Evolutionary conservation across 164 flowering plant genomes (phyloP).

Genomic region (Tetracentron sinense): DNA sequence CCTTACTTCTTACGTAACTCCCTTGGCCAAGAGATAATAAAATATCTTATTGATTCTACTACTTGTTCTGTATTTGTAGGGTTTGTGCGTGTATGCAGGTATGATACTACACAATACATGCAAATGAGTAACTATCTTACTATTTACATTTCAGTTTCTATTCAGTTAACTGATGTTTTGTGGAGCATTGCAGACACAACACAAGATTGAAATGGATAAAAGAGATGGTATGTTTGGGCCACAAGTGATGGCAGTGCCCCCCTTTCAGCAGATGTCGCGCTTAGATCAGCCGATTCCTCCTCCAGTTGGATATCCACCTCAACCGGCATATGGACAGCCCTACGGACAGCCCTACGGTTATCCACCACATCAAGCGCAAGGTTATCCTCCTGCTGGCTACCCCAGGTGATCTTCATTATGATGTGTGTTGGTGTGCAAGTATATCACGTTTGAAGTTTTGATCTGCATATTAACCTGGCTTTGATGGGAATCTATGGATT

Average conservation of each 20-base stretch:
- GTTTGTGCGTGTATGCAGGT: slow-evolving; percentile 79
- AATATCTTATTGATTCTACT: not conserved
- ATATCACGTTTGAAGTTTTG: not conserved
- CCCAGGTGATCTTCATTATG: slow-evolving; percentile 13
- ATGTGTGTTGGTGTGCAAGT: not conserved
- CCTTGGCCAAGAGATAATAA: slow-evolving; percentile 15
- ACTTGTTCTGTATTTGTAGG: slow-evolving; percentile 29
- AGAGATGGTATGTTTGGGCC: slow-evolving; percentile 52
- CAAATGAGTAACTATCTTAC: not conserved
- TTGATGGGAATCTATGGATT: too few relatives aligned
- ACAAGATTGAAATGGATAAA: slow-evolving; percentile 67
- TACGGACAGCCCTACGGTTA: slow-evolving; percentile 42
- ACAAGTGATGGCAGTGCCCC: slow-evolving; percentile 49
- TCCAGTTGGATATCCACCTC: slow-evolving; percentile 38
- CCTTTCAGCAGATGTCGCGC: slow-evolving; percentile 64
- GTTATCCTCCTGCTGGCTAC: slow-evolving; percentile 23
- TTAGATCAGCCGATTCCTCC: slow-evolving; percentile 51
- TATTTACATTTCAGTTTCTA: not conserved
- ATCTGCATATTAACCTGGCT: not conserved
- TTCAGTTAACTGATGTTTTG: not conserved
- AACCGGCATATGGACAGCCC: slow-evolving; percentile 31
- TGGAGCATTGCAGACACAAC: slow-evolving; percentile 50
- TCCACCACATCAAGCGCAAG: slow-evolving; percentile 30
- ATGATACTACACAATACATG: not conserved
- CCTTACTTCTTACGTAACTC: not conserved